phyloP scores from a whole-genome alignment of 2,329 filamentous ascomycete genomes.

The Drechslera avenae region DNA sequence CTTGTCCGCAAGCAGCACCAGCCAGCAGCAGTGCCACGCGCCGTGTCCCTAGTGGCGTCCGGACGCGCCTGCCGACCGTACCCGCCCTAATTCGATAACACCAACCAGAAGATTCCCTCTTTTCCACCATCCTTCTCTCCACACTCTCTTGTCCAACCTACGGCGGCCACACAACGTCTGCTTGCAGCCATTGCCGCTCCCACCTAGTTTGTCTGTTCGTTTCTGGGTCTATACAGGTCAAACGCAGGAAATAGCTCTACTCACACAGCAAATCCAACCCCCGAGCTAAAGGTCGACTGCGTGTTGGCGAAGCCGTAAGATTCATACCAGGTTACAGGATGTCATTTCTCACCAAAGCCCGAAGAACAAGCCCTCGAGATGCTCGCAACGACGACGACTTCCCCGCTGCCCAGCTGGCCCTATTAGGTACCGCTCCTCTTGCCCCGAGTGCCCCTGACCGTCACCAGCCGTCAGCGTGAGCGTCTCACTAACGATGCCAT shows the following conservation, averaged over 20 bases:
- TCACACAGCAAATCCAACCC: constrained; percentile 11
- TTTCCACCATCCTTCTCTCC: constrained; percentile 9
- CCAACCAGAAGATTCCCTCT: constrained; percentile 13
- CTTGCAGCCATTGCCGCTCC: not conserved
- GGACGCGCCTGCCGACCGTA: constrained; percentile 17
- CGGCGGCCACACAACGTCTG: constrained; percentile 3
- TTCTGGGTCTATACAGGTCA: constrained; percentile 9
- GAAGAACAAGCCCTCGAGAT: constrained; percentile 63
- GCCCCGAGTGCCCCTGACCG: not conserved
- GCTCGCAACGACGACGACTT: constrained; percentile 66
- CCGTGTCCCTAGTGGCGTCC: constrained; percentile 10
- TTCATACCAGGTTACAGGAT: constrained; percentile 55
- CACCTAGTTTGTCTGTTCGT: constrained; percentile 6
- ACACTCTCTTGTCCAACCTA: constrained; percentile 4
- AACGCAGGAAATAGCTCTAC: constrained; percentile 21
- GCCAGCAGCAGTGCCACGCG: not conserved
- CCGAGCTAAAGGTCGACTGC: constrained; percentile 21
- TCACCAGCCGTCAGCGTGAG: not conserved
- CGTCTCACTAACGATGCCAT: constrained; percentile 7
- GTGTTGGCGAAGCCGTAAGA: constrained; percentile 56
- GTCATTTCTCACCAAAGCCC: constrained; percentile 63
- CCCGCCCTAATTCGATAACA: constrained; percentile 12
- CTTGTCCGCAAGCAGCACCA: constrained; percentile 2
- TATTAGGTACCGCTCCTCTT: constrained; percentile 68
- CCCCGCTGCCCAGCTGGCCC: constrained; percentile 78